Conservation (phyloP, 805 yeast species). For the Ogataea allantospora region DNA sequence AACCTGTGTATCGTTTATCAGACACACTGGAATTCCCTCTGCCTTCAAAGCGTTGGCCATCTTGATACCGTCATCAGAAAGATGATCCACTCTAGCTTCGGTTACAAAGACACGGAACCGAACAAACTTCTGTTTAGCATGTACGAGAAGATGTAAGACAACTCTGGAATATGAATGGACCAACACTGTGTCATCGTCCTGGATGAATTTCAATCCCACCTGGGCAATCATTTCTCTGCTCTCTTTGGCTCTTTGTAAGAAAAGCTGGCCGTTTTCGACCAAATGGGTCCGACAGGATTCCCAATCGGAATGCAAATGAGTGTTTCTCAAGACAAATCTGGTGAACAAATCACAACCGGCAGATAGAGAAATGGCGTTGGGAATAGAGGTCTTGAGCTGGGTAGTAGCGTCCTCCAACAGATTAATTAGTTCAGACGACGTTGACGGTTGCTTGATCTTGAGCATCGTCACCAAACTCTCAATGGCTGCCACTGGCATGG, state of each 20-base stretch:
- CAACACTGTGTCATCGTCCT: conserved; percentile 87
- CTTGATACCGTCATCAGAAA: conserved; percentile 69
- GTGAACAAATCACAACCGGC: conserved; percentile 98
- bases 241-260: conserved; percentile 87
- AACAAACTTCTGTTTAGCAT: conserved; percentile 74
- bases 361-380: conserved; percentile 87
- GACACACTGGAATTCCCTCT: conserved; percentile 79
- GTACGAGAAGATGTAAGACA: conserved; percentile 68
- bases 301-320: conserved; percentile 89
- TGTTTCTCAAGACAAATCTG: conserved; percentile 87
- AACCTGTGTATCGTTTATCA: conserved; percentile 90
- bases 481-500: conserved; percentile 99
- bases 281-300: conserved; percentile 85
- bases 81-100: conserved; percentile 84
- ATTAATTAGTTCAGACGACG: conserved; percentile 89
- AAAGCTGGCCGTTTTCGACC: conserved; percentile 90
- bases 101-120: conserved; percentile 91
- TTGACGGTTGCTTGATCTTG: conserved; percentile 80
- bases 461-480: conserved; percentile 87
- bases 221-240: conserved; percentile 86
- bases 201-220: conserved; percentile 82
- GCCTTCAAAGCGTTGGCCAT: conserved; percentile 69
- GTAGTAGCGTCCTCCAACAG: conserved; percentile 74
- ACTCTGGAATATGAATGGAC: conserved; percentile 94
- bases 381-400: conserved; percentile 71